A percentile compares a stretch with the other conserved stretches of the same genome.
These are phyloP conservation scores for Cladosporium sp. DNA, from an alignment of 2,329 filamentous ascomycete genomes.

Conservation along the genomic window DNA sequence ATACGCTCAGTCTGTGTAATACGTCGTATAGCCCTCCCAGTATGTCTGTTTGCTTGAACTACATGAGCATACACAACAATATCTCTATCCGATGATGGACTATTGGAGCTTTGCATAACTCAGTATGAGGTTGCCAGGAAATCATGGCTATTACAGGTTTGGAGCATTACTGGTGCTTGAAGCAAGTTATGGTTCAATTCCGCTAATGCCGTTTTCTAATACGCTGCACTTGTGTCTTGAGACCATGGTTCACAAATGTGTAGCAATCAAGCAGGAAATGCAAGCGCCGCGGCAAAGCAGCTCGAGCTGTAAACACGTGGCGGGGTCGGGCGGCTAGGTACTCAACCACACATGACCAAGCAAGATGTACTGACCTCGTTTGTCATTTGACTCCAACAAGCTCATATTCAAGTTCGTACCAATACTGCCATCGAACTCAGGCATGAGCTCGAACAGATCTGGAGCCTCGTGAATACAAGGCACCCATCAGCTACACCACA, in stretches of 20 bases:
- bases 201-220: too few relatives aligned
- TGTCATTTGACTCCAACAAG: neutral
- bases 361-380: neutral
- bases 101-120: too few relatives aligned
- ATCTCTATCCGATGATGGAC: too few relatives aligned
- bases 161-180: too few relatives aligned
- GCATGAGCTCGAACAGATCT: neutral
- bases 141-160: too few relatives aligned
- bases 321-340: neutral
- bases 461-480: neutral
- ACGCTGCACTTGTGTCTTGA: neutral
- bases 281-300: neutral
- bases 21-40: too few relatives aligned
- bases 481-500: neutral
- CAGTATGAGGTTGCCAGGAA: too few relatives aligned
- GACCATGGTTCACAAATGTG: neutral
- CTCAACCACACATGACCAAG: neutral
- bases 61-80: too few relatives aligned
- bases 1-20: neutral
- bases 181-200: too few relatives aligned
- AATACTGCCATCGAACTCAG: neutral
- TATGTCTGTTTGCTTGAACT: too few relatives aligned
- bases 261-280: neutral
- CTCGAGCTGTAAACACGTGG: neutral
- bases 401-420: neutral